A percentile compares a stretch with the other conserved stretches of the same genome.
Conservation (phyloP, 495 filamentous ascomycete species). For the Jackrogersella minutella region DNA sequence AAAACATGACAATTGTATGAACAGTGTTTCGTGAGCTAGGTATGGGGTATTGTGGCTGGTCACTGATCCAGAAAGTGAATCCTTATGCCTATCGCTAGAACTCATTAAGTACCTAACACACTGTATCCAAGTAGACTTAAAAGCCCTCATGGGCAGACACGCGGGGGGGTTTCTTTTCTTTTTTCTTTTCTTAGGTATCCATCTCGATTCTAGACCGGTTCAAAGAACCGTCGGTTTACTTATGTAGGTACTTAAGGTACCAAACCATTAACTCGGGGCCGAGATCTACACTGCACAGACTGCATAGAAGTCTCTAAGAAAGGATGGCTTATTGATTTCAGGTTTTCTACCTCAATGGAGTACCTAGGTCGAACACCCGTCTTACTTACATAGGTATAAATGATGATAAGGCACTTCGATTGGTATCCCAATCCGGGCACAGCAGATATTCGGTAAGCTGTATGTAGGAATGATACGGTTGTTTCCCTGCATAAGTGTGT, state of each 20-base stretch:
- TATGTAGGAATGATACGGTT: not conserved
- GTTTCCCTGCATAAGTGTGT: not conserved
- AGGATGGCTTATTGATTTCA: constrained; percentile 12
- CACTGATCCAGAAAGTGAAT: too few species aligned
- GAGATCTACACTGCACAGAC: constrained; percentile 26
- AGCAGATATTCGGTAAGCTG: not conserved
- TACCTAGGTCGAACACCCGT: constrained; percentile 11
- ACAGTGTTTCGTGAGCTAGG: too few species aligned
- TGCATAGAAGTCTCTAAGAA: constrained; percentile 11
- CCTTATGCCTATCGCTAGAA: too few species aligned
- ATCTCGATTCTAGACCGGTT: constrained; percentile 19
- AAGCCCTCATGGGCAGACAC: not conserved
- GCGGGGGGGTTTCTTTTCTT: not conserved
- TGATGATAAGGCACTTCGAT: constrained; percentile 7
- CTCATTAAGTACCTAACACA: too few species aligned
- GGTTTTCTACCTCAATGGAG: constrained; percentile 6
- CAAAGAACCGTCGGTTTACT: not conserved
- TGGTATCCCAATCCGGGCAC: not conserved
- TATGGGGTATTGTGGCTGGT: too few species aligned
- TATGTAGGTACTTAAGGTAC: not conserved
- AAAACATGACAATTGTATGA: too few species aligned
- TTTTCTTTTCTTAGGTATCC: not conserved
- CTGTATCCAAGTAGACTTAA: too few species aligned
- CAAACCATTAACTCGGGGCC: constrained; percentile 17
- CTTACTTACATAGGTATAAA: constrained; percentile 29